Base-by-base conservation (phyloP, 805 yeast species). In the Wickerhamiella australiensis region DNA sequence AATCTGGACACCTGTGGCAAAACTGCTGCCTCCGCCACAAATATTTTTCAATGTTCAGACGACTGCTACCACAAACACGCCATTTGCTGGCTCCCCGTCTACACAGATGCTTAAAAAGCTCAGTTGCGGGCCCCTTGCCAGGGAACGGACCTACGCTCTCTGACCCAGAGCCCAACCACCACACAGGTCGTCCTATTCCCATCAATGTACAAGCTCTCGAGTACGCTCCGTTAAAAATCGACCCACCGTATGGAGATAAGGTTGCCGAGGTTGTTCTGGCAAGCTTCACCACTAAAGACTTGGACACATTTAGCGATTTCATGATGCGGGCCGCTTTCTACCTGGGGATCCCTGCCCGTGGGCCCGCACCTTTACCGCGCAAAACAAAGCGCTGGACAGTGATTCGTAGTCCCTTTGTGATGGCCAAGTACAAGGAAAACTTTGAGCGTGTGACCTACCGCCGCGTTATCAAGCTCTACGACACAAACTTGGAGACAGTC, bases 351-450 rank as follows among this genome's bases (percentile, higher is more conserved):
- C 96, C 97, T 15, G 78, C 83, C 29, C 75, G 79, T 12, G 88
- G 87, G 1, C 81, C 90, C 17, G 72, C 70, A 29, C 84, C 80
- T 45, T 65, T 77, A 55, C 82, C 78, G 54, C 79, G 82, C 2
- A 82, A 78, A 62, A 77, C 80, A 58, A 84, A 90, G 65, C 76
- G 87, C 57, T 90, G 95, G 85, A 92, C 98, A 0, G 95, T 92
- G 41, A 87, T 82, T 60, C 77, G 81, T 64, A 80, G 95, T 2
- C 96, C 96, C 1, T 92, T 92, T 64, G 95, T 84, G 18, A 92
- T 85, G 61, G 94, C 96, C 47, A 88, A 87, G 65, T 75, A 92
- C 8, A 92, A 92, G 68, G 95, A 90, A 69, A 92, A 90, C 71
- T 92, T 84, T 68, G 84, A 85, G 69, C 80, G 97, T 69, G 74